Conservation (phyloP, 495 filamentous ascomycete genomes). For the Aspergillus diversus region DNA sequence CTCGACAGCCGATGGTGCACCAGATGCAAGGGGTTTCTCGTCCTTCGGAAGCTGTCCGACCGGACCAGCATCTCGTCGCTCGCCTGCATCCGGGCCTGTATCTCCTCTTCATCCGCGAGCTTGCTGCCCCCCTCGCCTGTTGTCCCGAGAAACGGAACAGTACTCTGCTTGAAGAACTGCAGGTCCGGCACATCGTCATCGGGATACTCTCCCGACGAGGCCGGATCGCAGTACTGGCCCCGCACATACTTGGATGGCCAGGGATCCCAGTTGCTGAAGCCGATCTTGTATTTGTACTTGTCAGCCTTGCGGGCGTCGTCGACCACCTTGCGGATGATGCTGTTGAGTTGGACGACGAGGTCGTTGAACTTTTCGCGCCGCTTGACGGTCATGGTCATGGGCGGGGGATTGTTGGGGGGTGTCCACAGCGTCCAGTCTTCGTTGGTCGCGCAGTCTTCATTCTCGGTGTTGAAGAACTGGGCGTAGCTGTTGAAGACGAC, state of each 20-base stretch:
- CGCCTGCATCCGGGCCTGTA: background rate
- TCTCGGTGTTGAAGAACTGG: constrained; percentile 29
- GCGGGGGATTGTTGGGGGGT: background rate
- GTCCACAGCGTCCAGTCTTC: constrained; percentile 25
- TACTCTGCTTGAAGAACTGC: constrained; percentile 30
- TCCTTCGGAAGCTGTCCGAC: background rate
- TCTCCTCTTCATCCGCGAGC: constrained; percentile 2
- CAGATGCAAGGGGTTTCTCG: background rate
- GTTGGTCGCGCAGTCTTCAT: constrained; percentile 23
- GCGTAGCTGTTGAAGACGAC: constrained; percentile 32
- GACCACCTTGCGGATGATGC: constrained; percentile 20
- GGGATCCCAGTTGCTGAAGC: constrained; percentile 28
- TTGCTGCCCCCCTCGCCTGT: background rate
- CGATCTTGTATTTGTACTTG: constrained; percentile 1
- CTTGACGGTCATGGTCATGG: constrained; percentile 20
- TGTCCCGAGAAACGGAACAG: constrained; percentile 3
- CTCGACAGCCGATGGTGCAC: background rate
- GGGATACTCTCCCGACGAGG: constrained; percentile 22
- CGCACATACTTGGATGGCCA: constrained; percentile 17
- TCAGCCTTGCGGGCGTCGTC: constrained; percentile 19
- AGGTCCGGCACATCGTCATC: constrained; percentile 27
- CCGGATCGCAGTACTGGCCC: constrained; percentile 32
- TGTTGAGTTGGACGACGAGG: constrained; percentile 30
- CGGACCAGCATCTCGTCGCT: background rate
- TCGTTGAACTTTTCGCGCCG: constrained; percentile 32